Evolutionary conservation across 257 asterid genomes (phyloP).

Genomic region (Solanum chiquidenum): DNA sequence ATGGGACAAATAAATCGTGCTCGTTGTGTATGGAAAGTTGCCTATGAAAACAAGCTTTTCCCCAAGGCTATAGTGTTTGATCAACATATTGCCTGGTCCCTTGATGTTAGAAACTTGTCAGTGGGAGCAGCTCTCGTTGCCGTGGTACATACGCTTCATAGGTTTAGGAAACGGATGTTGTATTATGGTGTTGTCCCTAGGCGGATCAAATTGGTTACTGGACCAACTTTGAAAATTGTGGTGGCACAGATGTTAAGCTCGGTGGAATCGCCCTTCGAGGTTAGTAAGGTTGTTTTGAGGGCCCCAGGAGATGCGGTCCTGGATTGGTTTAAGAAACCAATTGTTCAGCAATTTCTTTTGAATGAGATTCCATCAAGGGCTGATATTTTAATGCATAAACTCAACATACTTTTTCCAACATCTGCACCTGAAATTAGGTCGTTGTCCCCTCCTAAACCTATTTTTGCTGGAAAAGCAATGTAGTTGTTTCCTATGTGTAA

Average conservation of each 20-base stretch:
- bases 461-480: conserved; percentile 37
- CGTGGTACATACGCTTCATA: conserved; percentile 90
- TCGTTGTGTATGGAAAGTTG: conserved; percentile 97
- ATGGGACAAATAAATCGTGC: conserved; percentile 99
- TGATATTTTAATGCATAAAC: conserved; percentile 93
- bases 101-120: conserved; percentile 86
- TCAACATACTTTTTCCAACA: conserved; percentile 73
- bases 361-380: conserved; percentile 97
- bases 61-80: conserved; percentile 97
- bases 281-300: conserved; percentile 90
- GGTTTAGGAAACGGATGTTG: conserved; percentile 93
- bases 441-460: conserved; percentile 80
- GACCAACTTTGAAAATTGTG: conserved; percentile 88
- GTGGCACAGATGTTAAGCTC: conserved; percentile 73
- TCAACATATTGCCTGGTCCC: conserved; percentile 98
- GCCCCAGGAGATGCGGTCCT: conserved; percentile 91
- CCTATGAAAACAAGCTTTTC: conserved; percentile 88
- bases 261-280: conserved; percentile 89
- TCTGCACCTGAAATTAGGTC: conserved; percentile 97
- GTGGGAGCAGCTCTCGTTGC: conserved; percentile 96
- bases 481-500: conserved; percentile 6
- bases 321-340: conserved; percentile 97
- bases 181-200: conserved; percentile 95
- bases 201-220: conserved; percentile 82
- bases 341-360: conserved; percentile 85